Evolutionary conservation across 1,284 basidiomycete genomes (phyloP).

Genomic region (Chondrostereum purpureum): DNA sequence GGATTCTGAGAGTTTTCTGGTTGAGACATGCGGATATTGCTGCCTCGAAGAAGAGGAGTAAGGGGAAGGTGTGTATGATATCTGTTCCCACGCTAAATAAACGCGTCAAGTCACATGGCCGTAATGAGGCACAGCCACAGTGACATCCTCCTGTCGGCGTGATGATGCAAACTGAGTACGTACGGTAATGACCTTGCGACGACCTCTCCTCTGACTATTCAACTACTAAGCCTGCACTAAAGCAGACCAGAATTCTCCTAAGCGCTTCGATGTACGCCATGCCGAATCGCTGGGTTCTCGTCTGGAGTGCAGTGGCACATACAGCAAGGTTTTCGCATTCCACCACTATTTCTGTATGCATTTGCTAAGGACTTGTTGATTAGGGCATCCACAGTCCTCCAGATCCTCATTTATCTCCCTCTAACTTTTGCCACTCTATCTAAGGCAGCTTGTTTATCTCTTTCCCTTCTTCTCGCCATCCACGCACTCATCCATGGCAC

Average conservation of each 20-base stretch:
- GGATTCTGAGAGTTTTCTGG: slow-evolving; percentile 44
- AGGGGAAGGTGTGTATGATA: too few species aligned
- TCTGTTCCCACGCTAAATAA: too few species aligned
- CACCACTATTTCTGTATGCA: background rate
- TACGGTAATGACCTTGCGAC: too few species aligned
- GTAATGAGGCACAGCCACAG: too few species aligned
- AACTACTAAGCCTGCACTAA: too few species aligned
- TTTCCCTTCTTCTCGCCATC: slow-evolving; percentile 70
- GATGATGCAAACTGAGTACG: too few species aligned
- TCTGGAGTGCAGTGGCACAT: slow-evolving; percentile 56
- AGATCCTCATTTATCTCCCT: slow-evolving; percentile 80
- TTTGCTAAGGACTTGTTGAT: slow-evolving; percentile 11
- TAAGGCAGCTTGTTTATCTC: slow-evolving; percentile 70
- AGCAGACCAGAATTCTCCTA: too few species aligned
- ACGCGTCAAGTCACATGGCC: too few species aligned
- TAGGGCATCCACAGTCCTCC: slow-evolving; percentile 68
- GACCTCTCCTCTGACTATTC: too few species aligned
- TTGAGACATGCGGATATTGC: too few species aligned
- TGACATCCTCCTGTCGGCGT: too few species aligned
- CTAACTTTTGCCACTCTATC: slow-evolving; percentile 77
- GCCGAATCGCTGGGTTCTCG: slow-evolving; percentile 47
- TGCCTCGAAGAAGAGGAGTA: too few species aligned
- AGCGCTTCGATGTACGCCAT: slow-evolving; percentile 18
- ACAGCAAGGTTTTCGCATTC: slow-evolving; percentile 3
- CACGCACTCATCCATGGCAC: slow-evolving; percentile 75